Conservation (phyloP, 257 asterid genomes). For the Gynochthodes officinalis region DNA sequence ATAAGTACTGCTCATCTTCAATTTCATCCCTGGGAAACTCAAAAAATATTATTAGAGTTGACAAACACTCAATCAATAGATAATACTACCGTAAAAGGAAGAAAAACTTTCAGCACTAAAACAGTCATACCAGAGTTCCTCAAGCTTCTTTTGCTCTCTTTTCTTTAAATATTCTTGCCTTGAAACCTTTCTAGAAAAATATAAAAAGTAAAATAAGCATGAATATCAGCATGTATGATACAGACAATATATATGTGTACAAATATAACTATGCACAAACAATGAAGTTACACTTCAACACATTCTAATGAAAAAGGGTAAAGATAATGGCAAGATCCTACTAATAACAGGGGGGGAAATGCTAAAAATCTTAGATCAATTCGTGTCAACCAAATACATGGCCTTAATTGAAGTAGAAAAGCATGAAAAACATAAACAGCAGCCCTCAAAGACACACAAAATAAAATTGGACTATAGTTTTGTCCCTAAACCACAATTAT, state of each 20-base stretch:
- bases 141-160: constrained; percentile 90
- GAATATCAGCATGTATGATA: background rate
- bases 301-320: background rate
- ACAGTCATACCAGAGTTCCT: constrained; percentile 62
- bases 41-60: constrained; percentile 17
- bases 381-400: background rate
- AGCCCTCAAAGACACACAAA: background rate
- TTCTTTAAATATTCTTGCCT: constrained; percentile 90
- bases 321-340: background rate
- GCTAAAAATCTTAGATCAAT: background rate
- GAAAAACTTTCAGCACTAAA: background rate
- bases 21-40: constrained; percentile 64
- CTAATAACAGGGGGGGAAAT: background rate
- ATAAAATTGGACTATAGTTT: background rate
- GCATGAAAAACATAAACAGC: background rate
- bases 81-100: background rate
- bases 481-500: background rate
- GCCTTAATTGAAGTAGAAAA: background rate
- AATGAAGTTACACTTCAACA: background rate
- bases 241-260: background rate
- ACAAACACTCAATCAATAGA: constrained; percentile 8
- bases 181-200: constrained; percentile 56
- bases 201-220: constrained; percentile 12
- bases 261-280: background rate
- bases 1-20: constrained; percentile 84